These are phyloP conservation scores for Tricharina praecox DNA, from an alignment of 495 filamentous ascomycete species.

Conservation along the genomic window DNA sequence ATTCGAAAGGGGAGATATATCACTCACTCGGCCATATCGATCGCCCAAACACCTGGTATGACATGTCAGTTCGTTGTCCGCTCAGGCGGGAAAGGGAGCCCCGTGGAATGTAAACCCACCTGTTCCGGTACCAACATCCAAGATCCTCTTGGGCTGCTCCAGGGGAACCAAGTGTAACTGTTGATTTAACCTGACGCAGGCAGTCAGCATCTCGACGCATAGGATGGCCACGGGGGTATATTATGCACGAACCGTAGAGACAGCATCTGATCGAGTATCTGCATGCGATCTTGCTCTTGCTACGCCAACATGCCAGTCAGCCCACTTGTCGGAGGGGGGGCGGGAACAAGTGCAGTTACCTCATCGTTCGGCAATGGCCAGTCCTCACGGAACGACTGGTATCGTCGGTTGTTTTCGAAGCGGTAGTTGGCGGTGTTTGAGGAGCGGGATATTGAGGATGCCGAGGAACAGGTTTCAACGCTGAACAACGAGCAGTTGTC, in stretches of 20 bases:
- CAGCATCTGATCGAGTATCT: constrained; percentile 23
- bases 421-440: constrained; percentile 15
- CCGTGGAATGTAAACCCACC: too few species aligned
- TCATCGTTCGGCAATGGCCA: constrained; percentile 23
- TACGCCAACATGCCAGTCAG: constrained; percentile 4
- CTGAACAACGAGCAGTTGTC: constrained; percentile 2
- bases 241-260: constrained; percentile 17
- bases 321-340: not conserved
- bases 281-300: constrained; percentile 25
- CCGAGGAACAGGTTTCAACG: not conserved
- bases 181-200: constrained; percentile 12
- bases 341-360: constrained; percentile 5
- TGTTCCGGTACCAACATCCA: constrained; percentile 24
- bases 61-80: too few species aligned
- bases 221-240: too few species aligned
- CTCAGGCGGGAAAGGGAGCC: too few species aligned
- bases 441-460: constrained; percentile 1
- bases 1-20: not conserved
- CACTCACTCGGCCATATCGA: constrained; percentile 24
- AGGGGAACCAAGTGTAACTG: constrained; percentile 20
- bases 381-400: constrained; percentile 24
- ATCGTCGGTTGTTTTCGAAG: constrained; percentile 22
- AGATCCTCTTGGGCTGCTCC: constrained; percentile 18
- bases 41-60: constrained; percentile 21
- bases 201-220: constrained; percentile 2